Evolutionary conservation across 805 yeast species (phyloP), one percentile per base, ranked within the genome.

Genomic region (Blastobotrys muscicola): DNA sequence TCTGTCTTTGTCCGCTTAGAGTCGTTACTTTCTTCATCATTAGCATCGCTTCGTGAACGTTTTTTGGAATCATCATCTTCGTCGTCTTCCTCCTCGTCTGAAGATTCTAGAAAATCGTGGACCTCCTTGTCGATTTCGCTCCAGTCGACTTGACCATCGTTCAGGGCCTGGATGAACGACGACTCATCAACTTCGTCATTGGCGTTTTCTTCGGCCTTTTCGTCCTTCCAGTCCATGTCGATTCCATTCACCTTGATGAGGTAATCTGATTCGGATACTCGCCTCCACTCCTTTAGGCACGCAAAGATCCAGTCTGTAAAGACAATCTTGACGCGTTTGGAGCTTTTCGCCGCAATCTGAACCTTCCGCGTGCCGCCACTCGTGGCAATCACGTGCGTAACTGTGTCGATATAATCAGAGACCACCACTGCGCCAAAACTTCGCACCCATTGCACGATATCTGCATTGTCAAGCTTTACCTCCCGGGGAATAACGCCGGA

Each of bases 401-500:
- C 89, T 1, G 75, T 67, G 12, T 77, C 75, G 38, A 74, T 70
- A 16, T 83, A 79, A 45, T 85, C 87, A 3, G 78, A 69, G 1
- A 82, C 82, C 6, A 90, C 87, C 2, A 69, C 69, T 0, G 95
- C 97, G 1, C 98, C 98, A 69, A 90, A 90, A 43, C 89, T 85
- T 40, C 75, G 74, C 9, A 90, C 84, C 97, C 97, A 90, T 15
- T 81, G 76, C 1, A 89, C 96, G 36, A 92, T 84, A 58, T 86
- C 95, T 3, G 94, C 92, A 30, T 71, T 65, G 42, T 82, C 80
- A 12, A 84, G 64, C 43, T 77, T 73, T 9, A 80, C 70, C 1
- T 92, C 92, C n/a, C 85, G 58, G 1, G 97, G 97, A 15, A 92
- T 72, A n/a, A 90, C 71, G 0, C 97, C 97, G 3, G 95, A 82